Conservation (phyloP, 2,329 filamentous ascomycete species). For the Fusarium armeniacum region DNA sequence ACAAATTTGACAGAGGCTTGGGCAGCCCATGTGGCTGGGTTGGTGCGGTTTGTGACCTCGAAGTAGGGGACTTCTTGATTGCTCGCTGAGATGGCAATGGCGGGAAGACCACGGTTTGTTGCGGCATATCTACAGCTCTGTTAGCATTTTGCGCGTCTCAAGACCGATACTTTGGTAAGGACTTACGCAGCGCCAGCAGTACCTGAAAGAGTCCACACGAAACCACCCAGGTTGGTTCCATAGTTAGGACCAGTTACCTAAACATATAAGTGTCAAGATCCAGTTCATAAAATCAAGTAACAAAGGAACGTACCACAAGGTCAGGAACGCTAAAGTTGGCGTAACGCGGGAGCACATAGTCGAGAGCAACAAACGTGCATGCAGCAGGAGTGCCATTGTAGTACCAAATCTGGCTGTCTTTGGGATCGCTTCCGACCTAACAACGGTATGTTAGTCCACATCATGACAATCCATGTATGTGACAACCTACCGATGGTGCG, state of each 20-base stretch:
- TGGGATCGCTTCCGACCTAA: conserved; percentile 62
- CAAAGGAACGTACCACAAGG: conserved; percentile 55
- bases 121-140: conserved; percentile 59
- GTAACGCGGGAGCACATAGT: conserved; percentile 67
- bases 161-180: fast-evolving
- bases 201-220: conserved; percentile 66
- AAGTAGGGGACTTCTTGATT: conserved; percentile 60
- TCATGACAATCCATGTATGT: too few relatives aligned
- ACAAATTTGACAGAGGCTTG: conserved; percentile 61
- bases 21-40: conserved; percentile 61
- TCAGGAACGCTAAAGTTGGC: conserved; percentile 65
- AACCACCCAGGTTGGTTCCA: conserved; percentile 67
- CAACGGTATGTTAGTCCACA: background rate
- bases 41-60: conserved; percentile 56
- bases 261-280: background rate
- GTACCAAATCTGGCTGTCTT: conserved; percentile 69
- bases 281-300: fast-evolving
- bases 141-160: background rate
- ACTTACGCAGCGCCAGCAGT: conserved; percentile 61
- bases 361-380: conserved; percentile 68
- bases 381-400: conserved; percentile 71
- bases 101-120: conserved; percentile 63
- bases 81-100: conserved; percentile 63
- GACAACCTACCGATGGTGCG: conserved; percentile 46
- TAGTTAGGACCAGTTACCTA: conserved; percentile 67